phyloP scores from a whole-genome alignment of 495 filamentous ascomycete species.

The Hypomontagnella submonticulosa region DNA sequence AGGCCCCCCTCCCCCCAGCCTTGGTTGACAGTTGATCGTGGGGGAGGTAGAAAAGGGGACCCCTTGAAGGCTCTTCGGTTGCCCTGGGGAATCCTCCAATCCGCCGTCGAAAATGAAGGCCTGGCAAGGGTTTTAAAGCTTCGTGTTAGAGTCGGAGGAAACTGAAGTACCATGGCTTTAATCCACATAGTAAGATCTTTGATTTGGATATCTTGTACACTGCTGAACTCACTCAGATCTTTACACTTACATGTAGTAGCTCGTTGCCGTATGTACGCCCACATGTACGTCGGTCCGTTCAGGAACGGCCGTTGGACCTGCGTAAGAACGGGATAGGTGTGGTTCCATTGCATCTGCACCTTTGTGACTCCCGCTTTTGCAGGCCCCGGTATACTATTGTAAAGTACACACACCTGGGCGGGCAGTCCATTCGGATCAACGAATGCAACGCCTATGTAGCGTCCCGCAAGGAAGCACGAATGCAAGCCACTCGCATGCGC shows the following conservation, averaged over 20 bases:
- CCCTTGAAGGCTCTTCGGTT: slow-evolving; percentile 16
- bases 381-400: slow-evolving; percentile 10
- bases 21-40: slow-evolving; percentile 36
- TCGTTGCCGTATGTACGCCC: too few relatives aligned
- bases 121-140: too few relatives aligned
- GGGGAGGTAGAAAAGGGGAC: slow-evolving; percentile 13
- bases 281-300: too few relatives aligned
- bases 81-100: slow-evolving; percentile 7
- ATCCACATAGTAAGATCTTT: too few relatives aligned
- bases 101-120: neutral
- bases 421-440: slow-evolving; percentile 30
- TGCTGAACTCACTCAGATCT: too few relatives aligned
- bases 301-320: slow-evolving; percentile 34
- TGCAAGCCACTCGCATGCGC: slow-evolving; percentile 36
- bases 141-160: too few relatives aligned
- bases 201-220: too few relatives aligned
- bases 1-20: slow-evolving; percentile 14
- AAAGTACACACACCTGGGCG: neutral
- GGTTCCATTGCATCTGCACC: slow-evolving; percentile 41
- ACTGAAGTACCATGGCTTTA: too few relatives aligned
- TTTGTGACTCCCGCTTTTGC: slow-evolving; percentile 37
- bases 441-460: slow-evolving; percentile 16
- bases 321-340: slow-evolving; percentile 18
- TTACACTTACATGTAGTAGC: too few relatives aligned
- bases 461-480: slow-evolving; percentile 23